A percentile compares a stretch with the other conserved stretches of the same genome.
Conservation (phyloP, 345 rosid genomes). For the Triadica sebifera region DNA sequence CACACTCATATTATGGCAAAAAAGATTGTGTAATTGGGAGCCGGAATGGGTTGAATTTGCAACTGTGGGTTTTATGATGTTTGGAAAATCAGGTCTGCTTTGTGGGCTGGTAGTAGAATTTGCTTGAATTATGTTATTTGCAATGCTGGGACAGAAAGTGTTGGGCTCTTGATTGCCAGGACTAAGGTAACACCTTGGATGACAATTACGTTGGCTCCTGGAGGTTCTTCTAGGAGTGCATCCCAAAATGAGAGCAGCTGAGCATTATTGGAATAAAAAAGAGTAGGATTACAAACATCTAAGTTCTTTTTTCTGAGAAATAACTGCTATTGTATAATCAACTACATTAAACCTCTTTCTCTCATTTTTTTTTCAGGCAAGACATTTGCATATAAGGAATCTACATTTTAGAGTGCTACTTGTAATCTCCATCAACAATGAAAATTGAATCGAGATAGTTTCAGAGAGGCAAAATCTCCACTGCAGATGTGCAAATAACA, state of each 20-base stretch:
- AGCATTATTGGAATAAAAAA: slow-evolving; percentile 13
- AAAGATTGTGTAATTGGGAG: slow-evolving; percentile 15
- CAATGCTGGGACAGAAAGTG: neutral
- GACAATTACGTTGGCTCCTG: slow-evolving; percentile 53
- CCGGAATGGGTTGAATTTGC: slow-evolving; percentile 10
- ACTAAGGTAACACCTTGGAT: slow-evolving; percentile 49
- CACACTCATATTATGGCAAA: slow-evolving; percentile 5
- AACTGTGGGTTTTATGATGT: slow-evolving; percentile 22
- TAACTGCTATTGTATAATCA: neutral
- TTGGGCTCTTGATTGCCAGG: slow-evolving; percentile 28
- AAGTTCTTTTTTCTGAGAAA: neutral
- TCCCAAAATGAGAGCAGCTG: slow-evolving; percentile 76
- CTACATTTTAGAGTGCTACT: slow-evolving; percentile 1
- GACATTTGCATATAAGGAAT: slow-evolving; percentile 1
- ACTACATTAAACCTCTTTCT: neutral
- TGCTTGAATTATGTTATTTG: slow-evolving; percentile 16
- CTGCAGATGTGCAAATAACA: slow-evolving; percentile 1
- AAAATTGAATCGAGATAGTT: neutral
- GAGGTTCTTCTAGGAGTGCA: slow-evolving; percentile 58
- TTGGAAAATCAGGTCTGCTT: slow-evolving; percentile 20
- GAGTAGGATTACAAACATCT: neutral
- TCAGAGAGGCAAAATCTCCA: neutral
- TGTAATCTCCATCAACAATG: slow-evolving; percentile 6
- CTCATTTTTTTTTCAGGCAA: neutral
- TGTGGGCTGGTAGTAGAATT: slow-evolving; percentile 20